Conservation (phyloP, 1,284 basidiomycete genomes). For the Boletus mariae region DNA sequence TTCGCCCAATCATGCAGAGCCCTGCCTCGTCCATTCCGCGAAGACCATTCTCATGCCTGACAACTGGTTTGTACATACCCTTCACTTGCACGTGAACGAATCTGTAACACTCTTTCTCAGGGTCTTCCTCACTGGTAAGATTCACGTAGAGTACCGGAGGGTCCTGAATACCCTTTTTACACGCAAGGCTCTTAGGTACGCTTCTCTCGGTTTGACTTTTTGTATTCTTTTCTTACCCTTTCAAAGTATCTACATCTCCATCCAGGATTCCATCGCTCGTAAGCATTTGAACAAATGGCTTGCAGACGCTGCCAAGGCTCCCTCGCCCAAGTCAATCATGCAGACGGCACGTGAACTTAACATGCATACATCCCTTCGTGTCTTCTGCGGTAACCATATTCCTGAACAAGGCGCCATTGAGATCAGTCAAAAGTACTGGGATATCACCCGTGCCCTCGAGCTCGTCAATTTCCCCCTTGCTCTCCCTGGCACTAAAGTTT, state of each 20-base stretch:
- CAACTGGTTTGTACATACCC: conserved; percentile 70
- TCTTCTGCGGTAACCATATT: conserved; percentile 93
- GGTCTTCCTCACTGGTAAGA: conserved; percentile 96
- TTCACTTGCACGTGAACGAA: neutral
- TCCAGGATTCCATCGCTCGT: conserved; percentile 86
- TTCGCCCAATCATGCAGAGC: conserved; percentile 85
- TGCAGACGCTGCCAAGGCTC: conserved; percentile 45
- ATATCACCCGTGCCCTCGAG: conserved; percentile 91
- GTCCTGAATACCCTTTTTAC: conserved; percentile 93
- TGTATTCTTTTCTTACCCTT: conserved; percentile 7
- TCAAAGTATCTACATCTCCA: conserved; percentile 77
- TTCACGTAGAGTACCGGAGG: conserved; percentile 91
- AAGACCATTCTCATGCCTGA: conserved; percentile 85
- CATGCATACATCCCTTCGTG: conserved; percentile 95
- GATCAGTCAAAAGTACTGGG: conserved; percentile 95
- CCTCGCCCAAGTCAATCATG: conserved; percentile 74
- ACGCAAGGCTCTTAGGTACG: conserved; percentile 84
- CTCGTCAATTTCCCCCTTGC: conserved; percentile 98
- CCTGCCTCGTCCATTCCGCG: conserved; percentile 91
- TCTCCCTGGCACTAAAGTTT: conserved; percentile 95
- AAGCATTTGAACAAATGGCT: conserved; percentile 77
- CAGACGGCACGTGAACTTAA: conserved; percentile 89
- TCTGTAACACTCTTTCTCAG: conserved; percentile 37
- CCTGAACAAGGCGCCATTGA: conserved; percentile 73
- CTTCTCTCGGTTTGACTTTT: conserved; percentile 3